These are phyloP conservation scores for Rosa hybrid DNA, from an alignment of 331 rosid species.

Conservation along the genomic window DNA sequence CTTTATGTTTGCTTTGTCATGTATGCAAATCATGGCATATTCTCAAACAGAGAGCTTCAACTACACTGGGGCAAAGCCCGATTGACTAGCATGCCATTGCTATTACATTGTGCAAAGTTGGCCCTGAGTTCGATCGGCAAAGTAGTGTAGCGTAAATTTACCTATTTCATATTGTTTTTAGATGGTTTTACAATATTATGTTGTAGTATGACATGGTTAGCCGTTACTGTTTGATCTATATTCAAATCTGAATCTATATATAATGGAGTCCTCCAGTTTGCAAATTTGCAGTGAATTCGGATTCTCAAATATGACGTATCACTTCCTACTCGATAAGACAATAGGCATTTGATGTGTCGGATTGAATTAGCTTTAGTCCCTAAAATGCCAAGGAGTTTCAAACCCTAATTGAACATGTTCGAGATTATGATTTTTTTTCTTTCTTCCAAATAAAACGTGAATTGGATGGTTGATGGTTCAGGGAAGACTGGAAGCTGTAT, in stretches of 20 bases:
- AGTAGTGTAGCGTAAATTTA: neutral
- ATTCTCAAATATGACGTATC: neutral
- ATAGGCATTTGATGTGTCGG: neutral
- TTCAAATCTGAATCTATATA: neutral
- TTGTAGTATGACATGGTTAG: neutral
- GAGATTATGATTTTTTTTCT: neutral
- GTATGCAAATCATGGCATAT: neutral
- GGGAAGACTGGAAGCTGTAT: neutral
- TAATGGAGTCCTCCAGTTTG: neutral
- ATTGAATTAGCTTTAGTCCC: neutral
- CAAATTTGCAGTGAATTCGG: neutral
- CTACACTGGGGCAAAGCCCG: neutral
- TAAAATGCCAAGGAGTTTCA: neutral
- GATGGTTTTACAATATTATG: neutral
- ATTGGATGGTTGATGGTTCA: constrained; percentile 1
- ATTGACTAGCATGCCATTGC: neutral
- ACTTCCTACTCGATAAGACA: neutral
- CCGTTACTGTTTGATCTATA: neutral
- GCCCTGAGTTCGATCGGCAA: neutral
- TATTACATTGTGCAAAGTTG: neutral
- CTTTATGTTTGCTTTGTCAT: neutral
- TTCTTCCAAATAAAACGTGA: neutral
- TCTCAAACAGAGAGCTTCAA: neutral
- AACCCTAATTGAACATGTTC: neutral
- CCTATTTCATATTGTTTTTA: neutral